Evolutionary conservation across 176 grass and related monocot genomes (phyloP).

Genomic region (Avena atlantica): DNA sequence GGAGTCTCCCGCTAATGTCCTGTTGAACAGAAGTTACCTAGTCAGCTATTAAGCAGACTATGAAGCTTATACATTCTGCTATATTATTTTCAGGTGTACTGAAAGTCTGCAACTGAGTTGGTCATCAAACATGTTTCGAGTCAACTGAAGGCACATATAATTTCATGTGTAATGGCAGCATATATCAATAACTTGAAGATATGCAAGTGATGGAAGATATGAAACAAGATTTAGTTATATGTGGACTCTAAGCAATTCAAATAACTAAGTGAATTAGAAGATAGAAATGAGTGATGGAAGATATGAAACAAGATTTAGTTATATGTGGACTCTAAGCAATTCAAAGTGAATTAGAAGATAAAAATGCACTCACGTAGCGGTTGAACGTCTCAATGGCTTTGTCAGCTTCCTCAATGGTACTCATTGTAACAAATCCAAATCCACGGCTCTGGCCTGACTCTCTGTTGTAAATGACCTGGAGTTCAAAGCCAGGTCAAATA

Average conservation of each 20-base stretch:
- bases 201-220: neutral
- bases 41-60: neutral
- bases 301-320: neutral
- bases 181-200: neutral
- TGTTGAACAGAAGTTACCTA: slow-evolving; percentile 40
- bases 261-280: neutral
- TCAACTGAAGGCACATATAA: neutral
- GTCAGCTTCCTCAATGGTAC: slow-evolving; percentile 81
- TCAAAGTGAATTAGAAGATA: neutral
- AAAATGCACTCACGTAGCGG: slow-evolving; percentile 62
- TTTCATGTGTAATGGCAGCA: neutral
- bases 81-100: neutral
- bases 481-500: slow-evolving; percentile 10
- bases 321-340: slow-evolving; percentile 11
- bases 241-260: slow-evolving; percentile 28
- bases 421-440: slow-evolving; percentile 91
- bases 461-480: slow-evolving; percentile 37
- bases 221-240: neutral
- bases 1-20: slow-evolving; percentile 73
- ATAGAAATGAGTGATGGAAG: neutral
- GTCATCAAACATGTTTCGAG: neutral
- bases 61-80: slow-evolving; percentile 3
- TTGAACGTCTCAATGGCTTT: slow-evolving; percentile 79
- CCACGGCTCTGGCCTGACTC: slow-evolving; percentile 34
- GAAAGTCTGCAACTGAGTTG: neutral